Evolutionary conservation across 169 alveolate genomes (phyloP), one percentile per base, ranked within the genome.

Genomic region (Plasmodium billcollinsi): DNA sequence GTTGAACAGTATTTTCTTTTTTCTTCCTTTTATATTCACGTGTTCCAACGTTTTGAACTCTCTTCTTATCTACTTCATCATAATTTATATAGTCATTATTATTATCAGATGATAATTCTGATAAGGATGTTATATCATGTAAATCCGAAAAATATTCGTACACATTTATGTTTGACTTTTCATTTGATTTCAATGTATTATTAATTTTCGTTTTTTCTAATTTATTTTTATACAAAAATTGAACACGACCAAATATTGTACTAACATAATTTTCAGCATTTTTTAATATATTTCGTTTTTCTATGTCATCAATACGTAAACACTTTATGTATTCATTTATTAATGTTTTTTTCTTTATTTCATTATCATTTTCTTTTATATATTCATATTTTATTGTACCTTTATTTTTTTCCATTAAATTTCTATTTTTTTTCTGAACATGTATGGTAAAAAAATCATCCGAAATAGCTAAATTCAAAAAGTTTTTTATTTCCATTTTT

Each of bases 31-130:
- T 67, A n/a, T 49, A 66, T 80, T 69, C 62, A 6, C 59, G 52
- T 43, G 54, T 67, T 80, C 50, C 47, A 24, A 29, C 47, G 47
- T 39, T 39, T 39, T 39, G 47, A 39, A 2, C 9, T 7, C 47
- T 39, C 33, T 14, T 70, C 21, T n/a, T 83, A 24, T 47, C 91
- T 29, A 49, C 47, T 6, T 39, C 85, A 33, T 61, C 43, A 29
- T 43, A n/a, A n/a, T 58, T 69, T 39, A 33, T 24, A 45, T 72
- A 9, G 65, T 72, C 78, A 29, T 3, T 14, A 21, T 47, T 67
- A 9, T 71, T 47, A 12, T 73, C 92, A 5, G 92, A 86, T 65
- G 92, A 86, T 43, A 86, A 39, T 71, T 86, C 92, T n/a, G 92
- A 86, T 7, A 86, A 39, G 0, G 92, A 86, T 39, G 47, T 39